Evolutionary conservation across 108 stramenopile genomes (phyloP).

Genomic region (Licmophora abbreviata): DNA sequence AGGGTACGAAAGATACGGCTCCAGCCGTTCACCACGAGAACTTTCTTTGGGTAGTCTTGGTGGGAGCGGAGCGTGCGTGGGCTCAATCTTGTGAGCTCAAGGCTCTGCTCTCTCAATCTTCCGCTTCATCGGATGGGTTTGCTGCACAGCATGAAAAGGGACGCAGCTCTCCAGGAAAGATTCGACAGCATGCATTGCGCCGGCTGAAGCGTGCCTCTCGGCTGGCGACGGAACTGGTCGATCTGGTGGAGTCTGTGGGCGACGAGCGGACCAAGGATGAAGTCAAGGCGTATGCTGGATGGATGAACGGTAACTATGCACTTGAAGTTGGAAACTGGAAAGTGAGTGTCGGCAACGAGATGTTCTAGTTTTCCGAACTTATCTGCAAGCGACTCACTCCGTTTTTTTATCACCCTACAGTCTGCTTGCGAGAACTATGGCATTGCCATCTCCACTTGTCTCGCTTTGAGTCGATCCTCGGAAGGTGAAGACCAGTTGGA

Average conservation of each 20-base stretch:
- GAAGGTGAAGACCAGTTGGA: constrained; percentile 30
- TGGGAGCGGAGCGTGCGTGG: constrained; percentile 62
- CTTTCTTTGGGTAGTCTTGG: constrained; percentile 31
- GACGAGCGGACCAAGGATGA: constrained; percentile 49
- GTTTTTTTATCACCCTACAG: constrained; percentile 10
- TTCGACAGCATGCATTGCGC: constrained; percentile 28
- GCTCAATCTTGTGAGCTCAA: constrained; percentile 52
- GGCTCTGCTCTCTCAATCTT: too few species aligned
- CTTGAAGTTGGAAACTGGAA: constrained; percentile 39
- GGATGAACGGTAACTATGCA: constrained; percentile 67
- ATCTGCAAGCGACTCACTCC: not conserved
- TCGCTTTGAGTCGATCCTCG: constrained; percentile 4
- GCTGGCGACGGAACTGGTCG: constrained; percentile 18
- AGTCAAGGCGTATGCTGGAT: constrained; percentile 51
- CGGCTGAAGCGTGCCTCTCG: constrained; percentile 39
- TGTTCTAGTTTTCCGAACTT: not conserved
- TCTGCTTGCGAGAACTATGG: constrained; percentile 44
- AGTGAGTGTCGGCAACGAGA: constrained; percentile 11
- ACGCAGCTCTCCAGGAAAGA: constrained; percentile 17
- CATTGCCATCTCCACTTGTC: constrained; percentile 30
- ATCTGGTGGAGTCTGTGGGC: constrained; percentile 1
- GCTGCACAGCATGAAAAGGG: constrained; percentile 7
- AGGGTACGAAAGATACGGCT: not conserved
- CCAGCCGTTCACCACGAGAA: constrained; percentile 23
- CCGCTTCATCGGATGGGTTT: too few species aligned